Evolutionary conservation across 495 filamentous ascomycete genomes (phyloP), one percentile per base, ranked within the genome.

Genomic region (Aspergillus carlsbadensis): DNA sequence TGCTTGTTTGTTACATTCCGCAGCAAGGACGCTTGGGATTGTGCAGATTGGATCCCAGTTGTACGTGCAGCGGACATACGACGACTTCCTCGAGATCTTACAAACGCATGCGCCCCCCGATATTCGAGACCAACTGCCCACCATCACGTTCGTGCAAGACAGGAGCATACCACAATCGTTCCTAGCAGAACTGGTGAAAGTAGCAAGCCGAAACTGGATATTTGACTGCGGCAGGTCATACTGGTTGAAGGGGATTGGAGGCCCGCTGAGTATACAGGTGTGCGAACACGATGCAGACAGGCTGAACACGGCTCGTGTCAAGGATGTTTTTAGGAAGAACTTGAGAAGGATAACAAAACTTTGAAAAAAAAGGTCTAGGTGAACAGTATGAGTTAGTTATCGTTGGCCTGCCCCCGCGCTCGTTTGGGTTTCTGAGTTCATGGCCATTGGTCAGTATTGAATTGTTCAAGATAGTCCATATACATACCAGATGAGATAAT

Each of bases 161-260:
- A 56, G 41, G 14, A 59, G 26, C 43, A 60, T 52, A 8, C 66
- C 60, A 7, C 69, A 74, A 24, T 67, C 63, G 15, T 67, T 71
- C 41, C 58, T 74, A 34, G 69, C 71, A 2, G 71, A 74, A 34
- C 54, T 74, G 43, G 66, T 74, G 13, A 65, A 61, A 41, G 68
- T 72, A 8, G 69, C 61, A 11, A 68, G 65, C 6, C 62, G 71
- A 3, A 68, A 74, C 35, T 74, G 71, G 71, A 4, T 69, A 11
- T 74, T 74, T 57, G 68, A 74, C 34, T 74, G 71, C 45, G 65
- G 70, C 10, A 58, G 67, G 35, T 71, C 69, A 15, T 73, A 71
- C 44, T 73, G 70, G 70, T 33, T 73, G 37, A 69, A 65, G 36
- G 65, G 69, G 31, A 53, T 70, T 0, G 62, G 67, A 3, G 70